phyloP scores from a whole-genome alignment of 495 filamentous ascomycete genomes.

The Neurospora hispaniola region DNA sequence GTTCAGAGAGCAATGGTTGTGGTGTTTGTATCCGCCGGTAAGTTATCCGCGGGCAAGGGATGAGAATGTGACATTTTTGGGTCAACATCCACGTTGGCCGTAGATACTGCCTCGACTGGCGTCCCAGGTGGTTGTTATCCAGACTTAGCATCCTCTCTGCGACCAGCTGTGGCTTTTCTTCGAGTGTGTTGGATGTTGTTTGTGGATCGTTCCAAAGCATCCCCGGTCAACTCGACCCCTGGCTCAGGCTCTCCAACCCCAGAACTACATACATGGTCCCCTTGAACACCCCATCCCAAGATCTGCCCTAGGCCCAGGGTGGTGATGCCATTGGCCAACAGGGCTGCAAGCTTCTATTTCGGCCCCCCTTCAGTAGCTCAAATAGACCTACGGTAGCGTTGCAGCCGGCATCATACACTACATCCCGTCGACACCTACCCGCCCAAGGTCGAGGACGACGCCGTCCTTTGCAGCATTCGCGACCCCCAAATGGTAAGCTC shows the following conservation, averaged over 20 bases:
- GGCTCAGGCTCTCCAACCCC: background rate
- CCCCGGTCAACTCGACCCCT: background rate
- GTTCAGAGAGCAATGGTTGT: background rate
- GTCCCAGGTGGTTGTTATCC: background rate
- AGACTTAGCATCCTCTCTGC: background rate
- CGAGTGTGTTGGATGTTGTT: background rate
- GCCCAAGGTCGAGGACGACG: background rate
- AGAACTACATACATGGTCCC: background rate
- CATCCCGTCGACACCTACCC: background rate
- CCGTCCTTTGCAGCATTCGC: background rate
- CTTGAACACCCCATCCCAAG: background rate
- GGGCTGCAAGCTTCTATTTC: background rate
- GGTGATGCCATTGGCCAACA: background rate
- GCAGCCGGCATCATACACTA: background rate
- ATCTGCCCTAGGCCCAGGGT: background rate
- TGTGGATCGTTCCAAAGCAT: background rate
- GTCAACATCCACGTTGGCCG: background rate
- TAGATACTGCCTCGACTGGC: background rate
- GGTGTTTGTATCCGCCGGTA: background rate
- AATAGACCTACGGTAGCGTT: background rate
- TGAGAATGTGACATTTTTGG: background rate
- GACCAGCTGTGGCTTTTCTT: background rate
- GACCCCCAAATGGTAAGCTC: background rate
- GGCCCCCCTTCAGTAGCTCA: background rate
- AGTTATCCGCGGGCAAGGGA: background rate